Conservation (phyloP, 768 basidiomycete species). For the Hydnomerulius pinastri region DNA sequence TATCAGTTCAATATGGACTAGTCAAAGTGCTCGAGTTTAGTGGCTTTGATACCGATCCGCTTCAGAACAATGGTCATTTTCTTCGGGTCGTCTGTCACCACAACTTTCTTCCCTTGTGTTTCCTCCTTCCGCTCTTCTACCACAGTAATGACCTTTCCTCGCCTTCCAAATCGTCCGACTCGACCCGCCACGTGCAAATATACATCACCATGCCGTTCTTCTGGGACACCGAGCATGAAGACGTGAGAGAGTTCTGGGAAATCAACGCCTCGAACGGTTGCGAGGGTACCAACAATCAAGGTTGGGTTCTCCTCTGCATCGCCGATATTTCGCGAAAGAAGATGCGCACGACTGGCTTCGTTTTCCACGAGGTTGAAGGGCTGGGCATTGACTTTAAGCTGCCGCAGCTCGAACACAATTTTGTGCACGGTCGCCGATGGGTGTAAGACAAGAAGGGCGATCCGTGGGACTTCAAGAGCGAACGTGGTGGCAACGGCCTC, state of each 20-base stretch:
- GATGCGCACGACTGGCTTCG: slow-evolving; percentile 44
- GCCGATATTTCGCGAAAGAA: slow-evolving; percentile 37
- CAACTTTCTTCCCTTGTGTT: slow-evolving; percentile 28
- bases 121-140: slow-evolving; percentile 42
- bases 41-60: slow-evolving; percentile 45
- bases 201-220: slow-evolving; percentile 51
- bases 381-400: slow-evolving; percentile 67
- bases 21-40: slow-evolving; percentile 54
- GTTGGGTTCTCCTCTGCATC: slow-evolving; percentile 51
- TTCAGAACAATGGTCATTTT: slow-evolving; percentile 46
- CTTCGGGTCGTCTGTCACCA: slow-evolving; percentile 36
- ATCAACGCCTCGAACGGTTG: slow-evolving; percentile 74
- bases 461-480: slow-evolving; percentile 69
- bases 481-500: slow-evolving; percentile 73
- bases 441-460: slow-evolving; percentile 69
- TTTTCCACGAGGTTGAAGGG: slow-evolving; percentile 53
- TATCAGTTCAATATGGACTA: slow-evolving; percentile 19
- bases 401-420: slow-evolving; percentile 62
- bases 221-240: slow-evolving; percentile 66
- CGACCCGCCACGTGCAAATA: slow-evolving; percentile 76
- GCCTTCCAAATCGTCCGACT: slow-evolving; percentile 69
- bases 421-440: slow-evolving; percentile 61
- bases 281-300: slow-evolving; percentile 67
- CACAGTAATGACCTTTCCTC: slow-evolving; percentile 67
- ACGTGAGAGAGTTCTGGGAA: slow-evolving; percentile 72